A percentile compares a stretch with the other conserved stretches of the same genome.
phyloP scores from a whole-genome alignment of 1,284 basidiomycete species.

The Abortiporus biennis region DNA sequence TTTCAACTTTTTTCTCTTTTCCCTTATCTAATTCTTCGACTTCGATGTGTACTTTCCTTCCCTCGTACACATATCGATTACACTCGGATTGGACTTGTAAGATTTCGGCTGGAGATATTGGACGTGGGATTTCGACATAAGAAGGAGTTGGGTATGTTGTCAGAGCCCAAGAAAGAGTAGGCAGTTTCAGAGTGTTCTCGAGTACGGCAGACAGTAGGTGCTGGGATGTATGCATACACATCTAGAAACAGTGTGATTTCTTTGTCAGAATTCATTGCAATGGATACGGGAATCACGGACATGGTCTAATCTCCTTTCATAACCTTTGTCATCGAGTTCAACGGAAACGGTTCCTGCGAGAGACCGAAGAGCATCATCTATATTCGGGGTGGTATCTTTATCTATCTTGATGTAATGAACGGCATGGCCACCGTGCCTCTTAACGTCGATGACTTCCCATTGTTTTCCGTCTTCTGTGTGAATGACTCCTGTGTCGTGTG shows the following conservation, averaged over 20 bases:
- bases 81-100: conserved; percentile 56
- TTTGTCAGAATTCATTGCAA: conserved; percentile 44
- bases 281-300: conserved; percentile 37
- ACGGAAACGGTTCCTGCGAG: conserved; percentile 54
- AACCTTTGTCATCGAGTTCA: conserved; percentile 55
- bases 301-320: conserved; percentile 72
- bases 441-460: conserved; percentile 67
- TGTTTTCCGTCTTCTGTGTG: conserved; percentile 33
- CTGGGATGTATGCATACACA: conserved; percentile 80
- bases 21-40: conserved; percentile 57
- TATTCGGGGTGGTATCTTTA: conserved; percentile 35
- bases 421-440: conserved; percentile 69
- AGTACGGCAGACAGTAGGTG: conserved; percentile 81
- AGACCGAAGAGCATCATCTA: conserved; percentile 41
- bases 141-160: conserved; percentile 61
- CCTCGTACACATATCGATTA: conserved; percentile 62
- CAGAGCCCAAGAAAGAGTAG: conserved; percentile 81
- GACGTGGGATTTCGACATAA: conserved; percentile 76
- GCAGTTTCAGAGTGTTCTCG: conserved; percentile 61
- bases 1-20: conserved; percentile 28
- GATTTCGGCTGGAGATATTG: conserved; percentile 63
- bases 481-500: conserved; percentile 71
- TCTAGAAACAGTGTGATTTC: conserved; percentile 47
- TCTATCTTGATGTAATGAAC: conserved; percentile 67
- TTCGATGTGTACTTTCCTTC: conserved; percentile 56